A percentile compares a stretch with the other conserved stretches of the same genome.
Conservation (phyloP, 345 rosid genomes). For the Capsella bursapastoris region DNA sequence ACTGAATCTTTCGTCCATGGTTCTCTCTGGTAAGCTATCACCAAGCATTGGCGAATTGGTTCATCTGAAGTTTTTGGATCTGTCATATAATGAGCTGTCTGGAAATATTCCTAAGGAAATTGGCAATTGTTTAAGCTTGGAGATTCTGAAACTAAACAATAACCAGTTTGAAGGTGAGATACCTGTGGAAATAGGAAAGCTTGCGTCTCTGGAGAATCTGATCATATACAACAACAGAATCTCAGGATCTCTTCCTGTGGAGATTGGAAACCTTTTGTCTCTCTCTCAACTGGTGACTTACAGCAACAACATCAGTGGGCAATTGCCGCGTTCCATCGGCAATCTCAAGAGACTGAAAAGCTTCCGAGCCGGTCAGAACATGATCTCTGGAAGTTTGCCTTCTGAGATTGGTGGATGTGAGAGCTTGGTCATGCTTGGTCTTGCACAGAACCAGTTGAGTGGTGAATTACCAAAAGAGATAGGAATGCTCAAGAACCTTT, state of each 20-base stretch:
- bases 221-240: constrained; percentile 74
- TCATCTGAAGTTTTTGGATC: constrained; percentile 64
- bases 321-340: constrained; percentile 70
- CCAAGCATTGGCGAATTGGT: constrained; percentile 73
- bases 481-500: constrained; percentile 67
- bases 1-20: constrained; percentile 61
- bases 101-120: constrained; percentile 66
- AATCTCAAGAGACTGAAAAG: constrained; percentile 58
- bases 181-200: constrained; percentile 60
- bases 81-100: constrained; percentile 68
- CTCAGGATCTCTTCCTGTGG: constrained; percentile 72
- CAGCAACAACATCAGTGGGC: constrained; percentile 74
- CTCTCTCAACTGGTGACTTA: constrained; percentile 66
- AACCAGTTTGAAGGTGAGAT: constrained; percentile 64
- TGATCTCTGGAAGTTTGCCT: constrained; percentile 84
- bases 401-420: constrained; percentile 69
- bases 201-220: constrained; percentile 55
- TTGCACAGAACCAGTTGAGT: constrained; percentile 73
- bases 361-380: constrained; percentile 85
- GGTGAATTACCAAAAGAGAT: constrained; percentile 74
- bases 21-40: constrained; percentile 76
- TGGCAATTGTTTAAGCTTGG: constrained; percentile 64
- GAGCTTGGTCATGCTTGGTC: constrained; percentile 73
- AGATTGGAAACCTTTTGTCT: constrained; percentile 66
- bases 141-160: constrained; percentile 61